Percentiles rank a stretch among this genome's conserved stretches.
Evolutionary conservation across 2,329 filamentous ascomycete species (phyloP).

Genomic region (Xylariales sp.): DNA sequence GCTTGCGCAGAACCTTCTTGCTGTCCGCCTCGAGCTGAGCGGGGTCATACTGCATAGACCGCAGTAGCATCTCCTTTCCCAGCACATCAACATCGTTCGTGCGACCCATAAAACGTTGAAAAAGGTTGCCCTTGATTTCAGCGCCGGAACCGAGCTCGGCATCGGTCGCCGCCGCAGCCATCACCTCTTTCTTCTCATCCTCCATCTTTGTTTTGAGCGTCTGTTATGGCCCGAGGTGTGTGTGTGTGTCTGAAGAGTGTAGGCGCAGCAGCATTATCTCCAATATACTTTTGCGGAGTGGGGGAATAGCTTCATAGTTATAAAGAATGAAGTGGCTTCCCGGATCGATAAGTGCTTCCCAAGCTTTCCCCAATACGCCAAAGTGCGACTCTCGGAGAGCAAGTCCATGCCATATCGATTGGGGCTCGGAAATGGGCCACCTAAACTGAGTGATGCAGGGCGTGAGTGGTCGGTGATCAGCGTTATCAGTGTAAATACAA

Average conservation of each 20-base stretch:
- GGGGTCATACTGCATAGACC: slow-evolving; percentile 28
- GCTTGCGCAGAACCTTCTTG: slow-evolving; percentile 26
- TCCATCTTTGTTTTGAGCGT: neutral
- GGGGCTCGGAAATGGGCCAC: no score
- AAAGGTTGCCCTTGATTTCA: slow-evolving; percentile 13
- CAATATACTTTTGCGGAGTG: no score
- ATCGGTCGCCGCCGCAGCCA: neutral
- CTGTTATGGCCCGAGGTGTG: no score
- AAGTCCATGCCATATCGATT: no score
- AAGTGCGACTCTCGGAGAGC: no score
- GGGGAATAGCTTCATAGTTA: neutral
- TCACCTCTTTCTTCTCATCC: neutral
- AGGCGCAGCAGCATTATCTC: no score
- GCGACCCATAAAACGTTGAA: slow-evolving; percentile 12
- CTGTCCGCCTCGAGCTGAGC: slow-evolving; percentile 26
- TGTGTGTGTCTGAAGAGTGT: neutral
- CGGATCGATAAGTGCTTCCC: no score
- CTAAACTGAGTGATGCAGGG: no score
- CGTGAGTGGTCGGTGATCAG: no score
- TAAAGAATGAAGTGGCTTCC: neutral
- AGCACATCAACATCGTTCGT: slow-evolving; percentile 15
- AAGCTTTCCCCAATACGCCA: no score
- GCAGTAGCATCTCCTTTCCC: slow-evolving; percentile 23
- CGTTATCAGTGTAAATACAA: no score
- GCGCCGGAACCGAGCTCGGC: slow-evolving; percentile 10